Conservation (phyloP, 345 rosid species). For the Citrus mangshanensis region DNA sequence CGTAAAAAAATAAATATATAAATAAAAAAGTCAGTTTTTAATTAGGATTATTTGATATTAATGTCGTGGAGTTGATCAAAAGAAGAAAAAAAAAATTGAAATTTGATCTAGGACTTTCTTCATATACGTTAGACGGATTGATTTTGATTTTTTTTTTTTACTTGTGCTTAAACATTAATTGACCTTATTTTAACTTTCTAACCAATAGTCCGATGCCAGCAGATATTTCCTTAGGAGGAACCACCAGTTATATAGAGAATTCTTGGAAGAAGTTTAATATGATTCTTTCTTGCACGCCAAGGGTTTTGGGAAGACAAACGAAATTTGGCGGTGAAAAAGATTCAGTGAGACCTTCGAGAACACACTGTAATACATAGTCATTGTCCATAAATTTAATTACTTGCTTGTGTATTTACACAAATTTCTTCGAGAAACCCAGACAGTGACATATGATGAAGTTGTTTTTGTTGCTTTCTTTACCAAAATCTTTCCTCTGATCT, state of each 20-base stretch:
- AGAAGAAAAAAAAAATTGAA: neutral
- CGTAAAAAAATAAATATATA: neutral
- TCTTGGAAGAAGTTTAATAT: neutral
- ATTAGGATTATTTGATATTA: too few relatives aligned
- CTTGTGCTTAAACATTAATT: too few relatives aligned
- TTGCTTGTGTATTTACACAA: neutral
- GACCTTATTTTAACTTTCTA: neutral
- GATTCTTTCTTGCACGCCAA: constrained; percentile 22
- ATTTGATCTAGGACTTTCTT: neutral
- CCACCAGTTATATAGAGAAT: neutral
- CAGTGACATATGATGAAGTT: neutral
- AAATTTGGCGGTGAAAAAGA: constrained; percentile 6
- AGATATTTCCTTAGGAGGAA: neutral
- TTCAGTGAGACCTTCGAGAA: neutral
- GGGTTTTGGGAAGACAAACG: constrained; percentile 7
- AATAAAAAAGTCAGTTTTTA: neutral
- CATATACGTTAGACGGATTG: too few relatives aligned
- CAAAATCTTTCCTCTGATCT: neutral
- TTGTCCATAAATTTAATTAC: neutral
- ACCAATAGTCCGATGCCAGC: neutral
- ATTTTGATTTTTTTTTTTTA: too few relatives aligned
- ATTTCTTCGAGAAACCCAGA: neutral
- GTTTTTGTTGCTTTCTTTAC: neutral
- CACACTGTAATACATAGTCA: too few relatives aligned
- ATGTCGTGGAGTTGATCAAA: neutral